Evolutionary conservation across 225 moss, liverwort and hornwort genomes (phyloP).

Genomic region (Pseudisothecium myosuroides): DNA sequence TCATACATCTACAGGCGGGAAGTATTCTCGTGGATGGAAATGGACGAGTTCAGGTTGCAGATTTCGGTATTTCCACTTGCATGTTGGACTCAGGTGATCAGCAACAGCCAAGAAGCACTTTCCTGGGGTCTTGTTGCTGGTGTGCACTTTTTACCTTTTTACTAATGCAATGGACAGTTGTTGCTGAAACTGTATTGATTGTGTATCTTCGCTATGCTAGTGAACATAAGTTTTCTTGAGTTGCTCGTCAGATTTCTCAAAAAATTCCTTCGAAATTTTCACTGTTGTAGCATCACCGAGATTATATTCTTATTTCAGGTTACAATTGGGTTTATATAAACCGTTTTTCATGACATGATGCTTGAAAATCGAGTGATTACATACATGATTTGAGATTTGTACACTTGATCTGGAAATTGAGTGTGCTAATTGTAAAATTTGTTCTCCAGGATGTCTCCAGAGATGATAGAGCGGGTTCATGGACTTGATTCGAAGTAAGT

Average conservation of each 20-base stretch:
- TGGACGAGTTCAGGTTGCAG: slow-evolving; percentile 77
- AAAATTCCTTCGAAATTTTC: not conserved
- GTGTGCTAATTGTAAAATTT: not conserved
- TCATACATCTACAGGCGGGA: slow-evolving; percentile 46
- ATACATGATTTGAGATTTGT: not conserved
- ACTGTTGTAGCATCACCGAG: not conserved
- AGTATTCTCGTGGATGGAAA: slow-evolving; percentile 72
- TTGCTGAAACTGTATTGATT: not conserved
- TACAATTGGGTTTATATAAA: not conserved
- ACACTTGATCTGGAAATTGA: not conserved
- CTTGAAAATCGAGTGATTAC: not conserved
- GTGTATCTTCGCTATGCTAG: not conserved
- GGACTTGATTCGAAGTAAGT: slow-evolving; percentile 74
- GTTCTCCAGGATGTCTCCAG: slow-evolving; percentile 73
- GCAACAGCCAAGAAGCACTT: slow-evolving; percentile 72
- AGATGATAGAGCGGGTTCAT: slow-evolving; percentile 77
- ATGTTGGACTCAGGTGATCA: slow-evolving; percentile 83
- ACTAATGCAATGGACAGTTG: not conserved
- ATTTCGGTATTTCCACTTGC: slow-evolving; percentile 67
- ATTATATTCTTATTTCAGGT: not conserved
- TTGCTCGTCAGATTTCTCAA: not conserved
- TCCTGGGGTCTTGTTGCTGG: slow-evolving; percentile 82
- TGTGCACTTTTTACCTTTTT: slow-evolving; percentile 29
- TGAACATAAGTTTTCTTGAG: not conserved
- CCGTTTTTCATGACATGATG: not conserved